Evolutionary conservation across 306 rosid genomes (phyloP).

Genomic region (Rosa chinensis): DNA sequence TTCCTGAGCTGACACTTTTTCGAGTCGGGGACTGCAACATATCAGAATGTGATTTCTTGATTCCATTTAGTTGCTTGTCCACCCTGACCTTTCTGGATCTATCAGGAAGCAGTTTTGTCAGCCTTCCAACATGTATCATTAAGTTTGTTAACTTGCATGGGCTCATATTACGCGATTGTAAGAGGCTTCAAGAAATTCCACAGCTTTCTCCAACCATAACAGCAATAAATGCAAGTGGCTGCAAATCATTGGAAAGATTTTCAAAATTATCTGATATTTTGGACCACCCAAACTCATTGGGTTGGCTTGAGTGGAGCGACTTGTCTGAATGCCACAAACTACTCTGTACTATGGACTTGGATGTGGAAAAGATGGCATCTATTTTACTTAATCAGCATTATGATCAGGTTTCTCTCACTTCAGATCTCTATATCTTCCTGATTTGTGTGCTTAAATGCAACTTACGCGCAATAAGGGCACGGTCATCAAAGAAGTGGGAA

Average conservation of each 20-base stretch:
- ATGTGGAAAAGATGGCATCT: conserved; percentile 14
- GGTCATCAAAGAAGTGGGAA: too few species aligned
- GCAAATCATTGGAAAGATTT: conserved; percentile 1
- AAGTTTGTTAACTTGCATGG: background rate
- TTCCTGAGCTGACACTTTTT: background rate
- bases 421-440: background rate
- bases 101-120: conserved; percentile 2
- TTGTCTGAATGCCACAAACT: conserved; percentile 3
- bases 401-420: background rate
- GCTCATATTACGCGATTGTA: background rate
- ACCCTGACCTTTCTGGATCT: conserved; percentile 5
- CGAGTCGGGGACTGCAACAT: conserved; percentile 3
- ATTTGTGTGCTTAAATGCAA: too few species aligned
- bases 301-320: background rate
- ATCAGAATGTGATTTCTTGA: background rate
- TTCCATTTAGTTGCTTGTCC: background rate
- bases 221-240: background rate
- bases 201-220: background rate
- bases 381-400: background rate
- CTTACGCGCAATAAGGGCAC: too few species aligned
- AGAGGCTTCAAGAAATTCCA: conserved; percentile 3
- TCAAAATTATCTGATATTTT: background rate
- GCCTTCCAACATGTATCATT: background rate
- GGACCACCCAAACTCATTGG: background rate
- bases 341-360: conserved; percentile 2